These are phyloP conservation scores for Coelastrella sp. DNA, from an alignment of 139 green algal species.

Conservation along the genomic window DNA sequence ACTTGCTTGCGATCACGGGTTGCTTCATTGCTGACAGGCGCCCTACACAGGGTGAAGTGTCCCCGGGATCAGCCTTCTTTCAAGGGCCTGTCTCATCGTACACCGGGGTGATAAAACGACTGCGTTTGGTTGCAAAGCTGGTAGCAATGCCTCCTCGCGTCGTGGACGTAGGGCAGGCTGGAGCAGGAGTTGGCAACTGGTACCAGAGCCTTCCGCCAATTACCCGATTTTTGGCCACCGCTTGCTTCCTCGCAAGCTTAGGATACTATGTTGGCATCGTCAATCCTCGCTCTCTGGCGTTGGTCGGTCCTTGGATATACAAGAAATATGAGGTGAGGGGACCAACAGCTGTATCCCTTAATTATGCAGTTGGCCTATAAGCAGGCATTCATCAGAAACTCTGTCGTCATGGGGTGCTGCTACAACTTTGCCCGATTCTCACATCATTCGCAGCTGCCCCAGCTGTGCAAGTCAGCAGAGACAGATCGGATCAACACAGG, in stretches of 20 bases:
- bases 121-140: not conserved
- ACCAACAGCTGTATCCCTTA: not conserved
- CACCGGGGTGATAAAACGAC: not conserved
- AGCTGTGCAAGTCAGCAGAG: no score
- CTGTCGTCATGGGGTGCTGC: no score
- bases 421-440: no score
- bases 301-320: slow-evolving; percentile 54
- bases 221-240: slow-evolving; percentile 58
- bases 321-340: slow-evolving; percentile 68
- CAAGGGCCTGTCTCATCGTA: not conserved
- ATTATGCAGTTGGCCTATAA: not conserved
- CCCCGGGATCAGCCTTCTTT: no score
- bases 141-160: slow-evolving; percentile 35
- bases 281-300: slow-evolving; percentile 40
- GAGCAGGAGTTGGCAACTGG: slow-evolving; percentile 53
- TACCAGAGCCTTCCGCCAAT: slow-evolving; percentile 68
- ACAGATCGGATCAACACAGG: no score
- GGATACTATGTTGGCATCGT: slow-evolving; percentile 50
- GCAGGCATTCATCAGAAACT: not conserved
- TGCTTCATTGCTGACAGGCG: not conserved
- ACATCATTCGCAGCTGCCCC: no score
- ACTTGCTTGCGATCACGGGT: not conserved
- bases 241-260: slow-evolving; percentile 46
- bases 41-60: not conserved
- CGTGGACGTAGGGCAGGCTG: slow-evolving; percentile 42